Base-by-base conservation (phyloP, 352 stramenopile genomes). In the Globisporangium barbulae region DNA sequence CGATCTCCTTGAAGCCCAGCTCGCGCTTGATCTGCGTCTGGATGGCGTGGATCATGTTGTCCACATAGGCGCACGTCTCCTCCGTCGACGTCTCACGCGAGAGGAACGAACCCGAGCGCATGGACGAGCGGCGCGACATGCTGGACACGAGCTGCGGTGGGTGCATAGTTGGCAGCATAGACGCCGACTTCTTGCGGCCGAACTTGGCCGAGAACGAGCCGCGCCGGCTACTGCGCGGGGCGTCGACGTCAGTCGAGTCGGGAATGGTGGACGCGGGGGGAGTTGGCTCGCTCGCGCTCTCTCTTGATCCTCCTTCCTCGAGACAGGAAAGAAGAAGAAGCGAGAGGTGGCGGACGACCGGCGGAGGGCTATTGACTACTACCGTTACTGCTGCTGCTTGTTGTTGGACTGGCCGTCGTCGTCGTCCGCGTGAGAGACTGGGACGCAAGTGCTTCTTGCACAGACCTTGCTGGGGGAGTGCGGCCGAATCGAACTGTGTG, bases 11-110 rank as follows among this genome's bases (percentile, higher is more conserved):
- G 66, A 93, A 93, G 57, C 76, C 75, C 28, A 93, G 66, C 54
- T 93, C 81, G 7, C 74, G 69, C 39, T 75, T 76, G 52, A 93
- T 72, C 31, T 81, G 78, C 31, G 58, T 44, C 67, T 93, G 83
- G 22, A 91, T 80, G 35, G 65, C 64, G 48, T 86, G 81, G 58
- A 93, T 90, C 35, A 90, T 71, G 49, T 75, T 74, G 71, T 93
- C 83, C 15, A 91, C 82, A 42, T 78, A 78, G 30, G 75, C 63
- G 41, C 68, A 85, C 35, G 72, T 84, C 68, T 90, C 83, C 63
- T 93, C 83, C 31, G 76, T 81, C 25, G 72, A 79, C 21, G 69
- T 67, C 57, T 83, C 73, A 55, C 67, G 64, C 48, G 63, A 13
- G 33, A 78, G 53, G 30, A 70, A 71, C 25, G 39, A 63, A 48